Conservation (phyloP, 257 asterid species). For the Nicotiana tomentosiformis region DNA sequence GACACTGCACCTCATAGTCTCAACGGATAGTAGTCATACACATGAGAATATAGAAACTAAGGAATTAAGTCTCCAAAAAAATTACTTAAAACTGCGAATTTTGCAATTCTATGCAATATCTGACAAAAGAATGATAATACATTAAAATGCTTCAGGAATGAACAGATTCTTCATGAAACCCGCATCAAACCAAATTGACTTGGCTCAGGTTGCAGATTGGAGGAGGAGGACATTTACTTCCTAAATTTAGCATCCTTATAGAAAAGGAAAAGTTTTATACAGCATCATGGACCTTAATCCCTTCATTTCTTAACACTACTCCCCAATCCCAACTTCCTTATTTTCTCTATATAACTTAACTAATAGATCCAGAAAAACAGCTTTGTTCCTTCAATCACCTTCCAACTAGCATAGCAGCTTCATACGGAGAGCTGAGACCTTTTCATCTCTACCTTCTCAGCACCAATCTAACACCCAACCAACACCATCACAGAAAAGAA, state of each 20-base stretch:
- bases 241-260: not conserved
- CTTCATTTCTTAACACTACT: not conserved
- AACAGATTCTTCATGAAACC: not conserved
- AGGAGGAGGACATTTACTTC: not conserved
- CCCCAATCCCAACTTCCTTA: not conserved
- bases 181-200: not conserved
- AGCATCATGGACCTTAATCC: not conserved
- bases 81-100: not conserved
- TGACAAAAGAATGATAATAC: constrained; percentile 7
- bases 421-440: not conserved
- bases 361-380: not conserved
- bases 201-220: not conserved
- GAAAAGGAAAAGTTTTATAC: not conserved
- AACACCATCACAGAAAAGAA: not conserved
- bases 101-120: not conserved
- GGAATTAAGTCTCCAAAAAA: not conserved
- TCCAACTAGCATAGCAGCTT: not conserved
- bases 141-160: not conserved
- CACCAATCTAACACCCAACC: not conserved
- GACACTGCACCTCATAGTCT: not conserved
- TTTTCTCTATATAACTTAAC: not conserved
- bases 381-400: not conserved
- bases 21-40: not conserved
- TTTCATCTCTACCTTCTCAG: not conserved
- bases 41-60: constrained; percentile 1